phyloP scores from a whole-genome alignment of 139 green algal genomes.

The Volvox reticuliferus region DNA sequence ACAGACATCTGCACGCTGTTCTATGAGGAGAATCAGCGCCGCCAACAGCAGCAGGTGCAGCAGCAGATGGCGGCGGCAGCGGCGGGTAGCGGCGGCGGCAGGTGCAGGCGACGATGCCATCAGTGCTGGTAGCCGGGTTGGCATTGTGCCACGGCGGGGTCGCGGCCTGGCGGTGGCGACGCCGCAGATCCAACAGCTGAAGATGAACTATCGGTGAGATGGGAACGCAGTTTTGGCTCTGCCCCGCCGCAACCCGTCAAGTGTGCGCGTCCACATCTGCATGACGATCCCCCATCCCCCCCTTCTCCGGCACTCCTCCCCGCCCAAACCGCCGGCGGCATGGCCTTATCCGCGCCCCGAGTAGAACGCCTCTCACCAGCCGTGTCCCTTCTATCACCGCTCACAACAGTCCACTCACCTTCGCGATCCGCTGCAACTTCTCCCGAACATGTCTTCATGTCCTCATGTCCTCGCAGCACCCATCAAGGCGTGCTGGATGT shows the following conservation, averaged over 20 bases:
- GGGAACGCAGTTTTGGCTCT: too few species aligned
- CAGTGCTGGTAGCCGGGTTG: not conserved
- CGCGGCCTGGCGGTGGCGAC: conserved; percentile 33
- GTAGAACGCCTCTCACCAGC: too few species aligned
- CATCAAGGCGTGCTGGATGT: conserved; percentile 76
- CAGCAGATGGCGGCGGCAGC: not conserved
- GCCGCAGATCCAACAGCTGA: conserved; percentile 53
- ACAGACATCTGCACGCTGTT: conserved; percentile 74
- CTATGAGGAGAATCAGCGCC: conserved; percentile 58
- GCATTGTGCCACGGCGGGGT: not conserved
- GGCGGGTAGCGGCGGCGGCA: not conserved
- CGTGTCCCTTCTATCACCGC: too few species aligned
- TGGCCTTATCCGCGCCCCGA: too few species aligned
- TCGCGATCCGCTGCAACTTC: too few species aligned
- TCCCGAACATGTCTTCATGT: too few species aligned
- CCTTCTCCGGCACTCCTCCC: too few species aligned
- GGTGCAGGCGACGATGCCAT: not conserved
- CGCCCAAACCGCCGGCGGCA: too few species aligned
- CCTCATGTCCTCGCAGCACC: not conserved
- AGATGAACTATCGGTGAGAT: conserved; percentile 32
- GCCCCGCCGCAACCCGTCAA: too few species aligned
- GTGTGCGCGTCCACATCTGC: too few species aligned
- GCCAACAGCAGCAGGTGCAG: conserved; percentile 13
- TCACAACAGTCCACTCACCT: too few species aligned
- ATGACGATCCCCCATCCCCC: too few species aligned